phyloP scores from a whole-genome alignment of 2,329 filamentous ascomycete species.

The Microcyclospora tardicrescens region DNA sequence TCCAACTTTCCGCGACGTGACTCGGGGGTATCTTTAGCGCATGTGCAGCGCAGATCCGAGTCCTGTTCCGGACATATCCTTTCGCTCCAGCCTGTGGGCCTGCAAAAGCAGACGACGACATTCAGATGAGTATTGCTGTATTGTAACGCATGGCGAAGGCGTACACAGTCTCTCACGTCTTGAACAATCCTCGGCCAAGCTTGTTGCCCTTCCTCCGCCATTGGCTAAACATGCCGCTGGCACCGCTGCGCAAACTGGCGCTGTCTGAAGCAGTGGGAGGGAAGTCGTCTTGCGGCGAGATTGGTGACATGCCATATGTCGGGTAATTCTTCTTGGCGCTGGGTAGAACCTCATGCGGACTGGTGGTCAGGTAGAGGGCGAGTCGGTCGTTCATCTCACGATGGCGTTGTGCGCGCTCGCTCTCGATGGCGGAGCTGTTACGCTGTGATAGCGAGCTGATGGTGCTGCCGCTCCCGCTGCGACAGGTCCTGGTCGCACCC shows the following conservation, averaged over 20 bases:
- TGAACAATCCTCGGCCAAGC: conserved; percentile 13
- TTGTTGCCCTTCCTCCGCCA: conserved; percentile 14
- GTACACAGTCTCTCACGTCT: conserved; percentile 8
- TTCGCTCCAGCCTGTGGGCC: no score
- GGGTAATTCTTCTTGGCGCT: conserved; percentile 22
- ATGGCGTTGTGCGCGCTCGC: conserved; percentile 17
- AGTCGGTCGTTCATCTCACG: conserved; percentile 25
- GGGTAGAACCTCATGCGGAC: conserved; percentile 20
- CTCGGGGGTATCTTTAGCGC: no score
- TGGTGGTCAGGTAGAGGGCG: conserved; percentile 19
- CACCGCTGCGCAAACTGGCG: conserved; percentile 1
- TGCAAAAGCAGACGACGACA: no score
- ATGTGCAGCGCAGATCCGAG: no score
- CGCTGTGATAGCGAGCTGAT: conserved; percentile 16
- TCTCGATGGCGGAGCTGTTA: conserved; percentile 17
- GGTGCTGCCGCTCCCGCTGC: conserved; percentile 15
- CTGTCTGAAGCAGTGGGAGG: conserved; percentile 1
- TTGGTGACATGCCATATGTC: conserved; percentile 7
- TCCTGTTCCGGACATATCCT: no score
- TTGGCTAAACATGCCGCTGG: conserved; percentile 4
- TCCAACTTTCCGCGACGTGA: no score
- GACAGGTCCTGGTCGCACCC: conserved; percentile 1
- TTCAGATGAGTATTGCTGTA: no score
- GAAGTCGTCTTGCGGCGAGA: neutral
- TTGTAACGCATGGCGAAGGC: neutral